Conservation (phyloP, 768 basidiomycete species). For the Paxillus involutus region DNA sequence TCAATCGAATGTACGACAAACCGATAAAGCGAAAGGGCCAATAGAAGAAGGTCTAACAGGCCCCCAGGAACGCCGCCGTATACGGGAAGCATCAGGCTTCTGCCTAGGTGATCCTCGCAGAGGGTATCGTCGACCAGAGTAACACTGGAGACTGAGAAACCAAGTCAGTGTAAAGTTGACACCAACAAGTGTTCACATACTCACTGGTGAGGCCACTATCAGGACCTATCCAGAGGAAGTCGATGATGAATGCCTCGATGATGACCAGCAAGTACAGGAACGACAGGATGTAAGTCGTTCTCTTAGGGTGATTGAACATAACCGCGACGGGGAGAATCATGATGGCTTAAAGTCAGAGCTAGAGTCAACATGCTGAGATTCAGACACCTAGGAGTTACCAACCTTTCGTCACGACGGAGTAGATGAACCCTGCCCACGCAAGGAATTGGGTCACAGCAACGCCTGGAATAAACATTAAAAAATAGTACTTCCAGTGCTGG, state of each 20-base stretch:
- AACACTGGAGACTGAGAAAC: background rate
- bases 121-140: background rate
- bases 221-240: slow-evolving; percentile 1
- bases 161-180: too few species aligned
- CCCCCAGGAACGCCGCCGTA: too few species aligned
- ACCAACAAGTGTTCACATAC: background rate
- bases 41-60: too few species aligned
- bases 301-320: too few species aligned
- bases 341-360: too few species aligned
- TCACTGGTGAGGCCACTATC: background rate
- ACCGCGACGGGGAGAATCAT: too few species aligned
- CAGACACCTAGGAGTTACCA: background rate
- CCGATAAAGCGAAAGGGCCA: too few species aligned
- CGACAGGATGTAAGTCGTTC: too few species aligned
- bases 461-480: background rate
- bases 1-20: too few species aligned
- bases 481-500: background rate
- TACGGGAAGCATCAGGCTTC: background rate
- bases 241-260: background rate
- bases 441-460: background rate
- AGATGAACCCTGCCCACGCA: background rate
- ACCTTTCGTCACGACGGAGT: slow-evolving; percentile 2
- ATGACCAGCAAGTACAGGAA: background rate
- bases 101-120: background rate
- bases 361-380: too few species aligned